Conservation (phyloP, 2,329 filamentous ascomycete genomes). For the Aspergillus quadricinctus region DNA sequence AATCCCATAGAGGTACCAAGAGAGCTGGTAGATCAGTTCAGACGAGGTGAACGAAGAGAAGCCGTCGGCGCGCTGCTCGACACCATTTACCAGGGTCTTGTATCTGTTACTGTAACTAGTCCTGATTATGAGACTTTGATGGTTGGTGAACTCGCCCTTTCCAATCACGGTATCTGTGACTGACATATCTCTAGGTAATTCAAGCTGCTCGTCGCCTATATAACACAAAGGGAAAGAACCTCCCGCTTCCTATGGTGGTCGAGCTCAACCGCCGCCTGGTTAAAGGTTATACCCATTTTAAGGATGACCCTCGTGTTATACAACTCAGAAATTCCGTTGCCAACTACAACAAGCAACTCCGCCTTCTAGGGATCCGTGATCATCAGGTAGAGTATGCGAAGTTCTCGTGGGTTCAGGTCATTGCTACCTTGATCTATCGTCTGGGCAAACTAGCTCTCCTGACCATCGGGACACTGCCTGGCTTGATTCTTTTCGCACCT, state of each 20-base stretch:
- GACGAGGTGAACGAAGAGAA: constrained; percentile 74
- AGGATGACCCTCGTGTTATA: constrained; percentile 80
- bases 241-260: constrained; percentile 86
- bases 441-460: constrained; percentile 72
- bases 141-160: constrained; percentile 42
- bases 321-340: constrained; percentile 70
- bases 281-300: constrained; percentile 87
- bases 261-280: constrained; percentile 90
- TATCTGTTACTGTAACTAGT: constrained; percentile 83
- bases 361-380: constrained; percentile 81
- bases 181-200: constrained; percentile 58
- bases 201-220: constrained; percentile 91
- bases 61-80: constrained; percentile 83
- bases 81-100: constrained; percentile 77
- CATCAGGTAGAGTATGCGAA: constrained; percentile 92
- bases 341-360: constrained; percentile 81
- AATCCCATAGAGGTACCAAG: constrained; percentile 78
- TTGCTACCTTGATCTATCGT: constrained; percentile 74
- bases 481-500: constrained; percentile 79
- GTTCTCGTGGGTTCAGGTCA: constrained; percentile 71
- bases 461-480: constrained; percentile 76
- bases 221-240: constrained; percentile 88
- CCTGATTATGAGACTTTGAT: constrained; percentile 96
- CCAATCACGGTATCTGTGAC: constrained; percentile 4
- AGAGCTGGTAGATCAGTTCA: constrained; percentile 81